These are phyloP conservation scores for Mycena citricolor DNA, from an alignment of 1,284 basidiomycete species.

Conservation along the genomic window DNA sequence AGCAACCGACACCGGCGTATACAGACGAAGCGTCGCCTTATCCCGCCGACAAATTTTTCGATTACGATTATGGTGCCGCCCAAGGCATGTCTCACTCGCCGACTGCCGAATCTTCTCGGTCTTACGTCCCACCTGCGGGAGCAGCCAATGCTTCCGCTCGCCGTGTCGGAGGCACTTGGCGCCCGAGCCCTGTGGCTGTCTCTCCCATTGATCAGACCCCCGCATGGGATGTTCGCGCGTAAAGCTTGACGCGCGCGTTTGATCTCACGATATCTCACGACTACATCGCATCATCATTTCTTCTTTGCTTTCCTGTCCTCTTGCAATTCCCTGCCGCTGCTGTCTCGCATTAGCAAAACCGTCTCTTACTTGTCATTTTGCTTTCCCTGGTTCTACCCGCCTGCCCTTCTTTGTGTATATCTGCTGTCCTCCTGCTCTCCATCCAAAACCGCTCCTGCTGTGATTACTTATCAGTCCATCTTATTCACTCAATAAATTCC, in stretches of 20 bases:
- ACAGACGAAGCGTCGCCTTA: conserved; percentile 19
- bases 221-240: conserved; percentile 30
- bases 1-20: background rate
- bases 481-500: conserved; percentile 6
- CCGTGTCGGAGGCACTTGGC: conserved; percentile 57
- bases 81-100: too few relatives aligned
- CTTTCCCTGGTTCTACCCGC: background rate
- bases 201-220: conserved; percentile 31
- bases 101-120: conserved; percentile 20
- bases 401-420: conserved; percentile 17
- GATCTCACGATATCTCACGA: conserved; percentile 14
- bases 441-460: conserved; percentile 16
- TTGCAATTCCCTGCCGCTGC: too few relatives aligned
- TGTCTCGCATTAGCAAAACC: too few relatives aligned
- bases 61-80: conserved; percentile 21
- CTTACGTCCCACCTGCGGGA: conserved; percentile 55
- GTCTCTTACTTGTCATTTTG: too few relatives aligned
- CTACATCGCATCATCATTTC: conserved; percentile 3
- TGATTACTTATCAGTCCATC: conserved; percentile 6
- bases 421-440: conserved; percentile 23
- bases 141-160: conserved; percentile 47
- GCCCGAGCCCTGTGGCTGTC: conserved; percentile 29
- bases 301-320: conserved; percentile 5
- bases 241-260: too few relatives aligned
- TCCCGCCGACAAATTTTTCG: conserved; percentile 29